phyloP scores from a whole-genome alignment of 768 basidiomycete genomes.

The Tulasnella sp. region DNA sequence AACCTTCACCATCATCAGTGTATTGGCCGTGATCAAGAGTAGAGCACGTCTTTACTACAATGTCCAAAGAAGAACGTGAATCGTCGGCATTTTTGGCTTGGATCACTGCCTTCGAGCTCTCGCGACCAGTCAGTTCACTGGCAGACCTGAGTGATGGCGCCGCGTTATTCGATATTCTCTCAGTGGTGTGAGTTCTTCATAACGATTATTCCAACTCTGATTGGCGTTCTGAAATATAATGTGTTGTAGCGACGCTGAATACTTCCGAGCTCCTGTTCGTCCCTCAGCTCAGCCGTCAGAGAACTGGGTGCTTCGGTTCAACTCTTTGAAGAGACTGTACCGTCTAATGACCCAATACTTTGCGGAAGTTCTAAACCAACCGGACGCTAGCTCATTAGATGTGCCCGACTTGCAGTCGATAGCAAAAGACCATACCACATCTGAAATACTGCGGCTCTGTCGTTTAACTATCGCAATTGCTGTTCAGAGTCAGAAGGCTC shows the following conservation, averaged over 20 bases:
- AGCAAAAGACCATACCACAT: slow-evolving; percentile 57
- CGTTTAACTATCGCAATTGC: slow-evolving; percentile 72
- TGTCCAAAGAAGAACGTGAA: slow-evolving; percentile 24
- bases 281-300: slow-evolving; percentile 52
- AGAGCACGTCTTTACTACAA: background rate
- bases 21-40: too few species aligned
- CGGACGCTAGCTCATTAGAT: slow-evolving; percentile 51
- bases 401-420: slow-evolving; percentile 82
- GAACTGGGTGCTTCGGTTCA: slow-evolving; percentile 84
- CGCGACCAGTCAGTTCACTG: slow-evolving; percentile 45
- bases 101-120: slow-evolving; percentile 58
- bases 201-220: too few species aligned
- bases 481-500: slow-evolving; percentile 79
- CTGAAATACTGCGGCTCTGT: slow-evolving; percentile 60
- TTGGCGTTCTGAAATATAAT: too few species aligned
- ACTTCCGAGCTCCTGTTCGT: slow-evolving; percentile 55
- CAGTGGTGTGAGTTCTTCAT: slow-evolving; percentile 53
- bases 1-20: too few species aligned
- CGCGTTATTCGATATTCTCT: slow-evolving; percentile 61
- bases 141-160: slow-evolving; percentile 71
- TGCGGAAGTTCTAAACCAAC: slow-evolving; percentile 68
- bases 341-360: slow-evolving; percentile 83
- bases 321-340: slow-evolving; percentile 69
- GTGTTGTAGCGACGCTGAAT: slow-evolving; percentile 52
- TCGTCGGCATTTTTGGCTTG: slow-evolving; percentile 72